Percentiles rank a stretch among this genome's conserved stretches.
These are phyloP conservation scores for Ploettnerulaceae sp. DNA, from an alignment of 2,329 filamentous ascomycete genomes.

Conservation along the genomic window DNA sequence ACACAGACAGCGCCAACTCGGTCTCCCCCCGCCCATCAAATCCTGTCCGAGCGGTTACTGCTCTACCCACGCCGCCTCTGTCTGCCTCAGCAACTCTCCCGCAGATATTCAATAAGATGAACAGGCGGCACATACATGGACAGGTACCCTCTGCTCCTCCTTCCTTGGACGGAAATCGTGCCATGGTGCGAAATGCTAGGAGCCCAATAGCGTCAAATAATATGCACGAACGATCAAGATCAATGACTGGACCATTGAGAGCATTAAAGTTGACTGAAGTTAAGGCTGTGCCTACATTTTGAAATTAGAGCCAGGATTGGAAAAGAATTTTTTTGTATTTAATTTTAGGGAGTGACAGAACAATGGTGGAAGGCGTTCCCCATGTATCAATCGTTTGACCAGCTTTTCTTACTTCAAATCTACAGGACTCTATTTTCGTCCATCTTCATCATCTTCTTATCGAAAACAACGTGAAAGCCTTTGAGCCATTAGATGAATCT, in stretches of 20 bases:
- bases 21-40: not conserved
- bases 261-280: conserved; percentile 17
- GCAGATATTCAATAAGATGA: conserved; percentile 20
- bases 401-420: too few relatives aligned
- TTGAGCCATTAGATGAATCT: too few relatives aligned
- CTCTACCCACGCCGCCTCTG: conserved; percentile 1
- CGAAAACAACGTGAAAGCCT: too few relatives aligned
- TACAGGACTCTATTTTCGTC: too few relatives aligned
- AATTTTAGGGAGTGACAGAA: too few relatives aligned
- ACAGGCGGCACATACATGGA: conserved; percentile 12
- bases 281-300: conserved; percentile 18
- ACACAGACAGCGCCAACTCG: conserved; percentile 3
- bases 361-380: not conserved
- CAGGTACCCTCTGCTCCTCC: conserved; percentile 2
- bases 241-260: conserved; percentile 15
- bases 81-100: conserved; percentile 12
- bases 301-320: too few relatives aligned
- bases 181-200: not conserved
- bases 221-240: not conserved
- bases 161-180: conserved; percentile 1
- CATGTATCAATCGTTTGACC: not conserved
- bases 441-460: too few relatives aligned
- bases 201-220: not conserved
- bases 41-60: conserved; percentile 1
- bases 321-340: too few relatives aligned